These are phyloP conservation scores for Exophiala bonariae DNA, from an alignment of 2,329 filamentous ascomycete species.

Conservation along the genomic window DNA sequence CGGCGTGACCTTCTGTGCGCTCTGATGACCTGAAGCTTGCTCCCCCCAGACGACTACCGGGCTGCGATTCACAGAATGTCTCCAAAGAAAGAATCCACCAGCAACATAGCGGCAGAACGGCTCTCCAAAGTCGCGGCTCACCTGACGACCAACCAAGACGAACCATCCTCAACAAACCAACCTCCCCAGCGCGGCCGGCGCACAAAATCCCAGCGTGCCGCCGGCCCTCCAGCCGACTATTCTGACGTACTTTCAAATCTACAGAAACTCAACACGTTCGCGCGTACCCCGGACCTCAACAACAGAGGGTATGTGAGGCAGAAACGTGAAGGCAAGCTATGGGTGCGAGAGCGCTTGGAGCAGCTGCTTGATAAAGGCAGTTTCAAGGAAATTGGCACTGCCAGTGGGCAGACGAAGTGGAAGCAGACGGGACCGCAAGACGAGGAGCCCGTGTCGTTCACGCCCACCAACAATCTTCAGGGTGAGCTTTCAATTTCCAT, in stretches of 20 bases:
- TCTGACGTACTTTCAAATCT: conserved; percentile 62
- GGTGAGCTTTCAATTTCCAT: conserved; percentile 42
- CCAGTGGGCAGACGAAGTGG: conserved; percentile 62
- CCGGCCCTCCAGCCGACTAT: conserved; percentile 57
- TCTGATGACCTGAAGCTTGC: too few species aligned
- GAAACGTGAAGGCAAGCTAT: conserved; percentile 64
- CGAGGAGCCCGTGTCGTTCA: conserved; percentile 53
- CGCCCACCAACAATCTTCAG: conserved; percentile 64
- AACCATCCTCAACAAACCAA: too few species aligned
- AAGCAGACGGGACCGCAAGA: conserved; percentile 39
- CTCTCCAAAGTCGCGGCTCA: too few species aligned
- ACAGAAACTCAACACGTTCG: conserved; percentile 50
- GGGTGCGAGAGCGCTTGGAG: conserved; percentile 63
- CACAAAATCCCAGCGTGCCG: background rate
- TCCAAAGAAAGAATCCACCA: too few species aligned
- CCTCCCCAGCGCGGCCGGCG: too few species aligned
- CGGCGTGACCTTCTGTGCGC: too few species aligned
- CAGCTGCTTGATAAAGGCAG: conserved; percentile 56
- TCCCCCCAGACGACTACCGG: too few species aligned
- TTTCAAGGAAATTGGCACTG: conserved; percentile 61
- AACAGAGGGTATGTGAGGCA: conserved; percentile 62
- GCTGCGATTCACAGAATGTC: too few species aligned
- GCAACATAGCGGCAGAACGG: too few species aligned
- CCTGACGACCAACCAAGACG: too few species aligned
- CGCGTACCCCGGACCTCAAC: conserved; percentile 54